phyloP scores from a whole-genome alignment of 306 rosid genomes.

The Geum urbanum region DNA sequence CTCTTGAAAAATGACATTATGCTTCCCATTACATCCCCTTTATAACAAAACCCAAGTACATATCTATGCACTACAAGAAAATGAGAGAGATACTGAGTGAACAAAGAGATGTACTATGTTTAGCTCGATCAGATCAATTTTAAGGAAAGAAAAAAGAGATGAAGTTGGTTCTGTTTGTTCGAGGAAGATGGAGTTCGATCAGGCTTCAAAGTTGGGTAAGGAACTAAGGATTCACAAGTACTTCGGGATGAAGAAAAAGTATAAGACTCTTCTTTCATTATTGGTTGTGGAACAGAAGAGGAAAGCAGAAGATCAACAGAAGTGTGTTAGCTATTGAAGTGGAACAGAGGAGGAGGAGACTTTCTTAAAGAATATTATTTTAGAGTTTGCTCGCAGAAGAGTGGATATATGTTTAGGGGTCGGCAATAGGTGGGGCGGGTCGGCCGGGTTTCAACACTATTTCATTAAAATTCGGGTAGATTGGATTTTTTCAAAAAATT shows the following conservation, averaged over 20 bases:
- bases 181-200: background rate
- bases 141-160: background rate
- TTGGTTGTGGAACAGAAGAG: background rate
- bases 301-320: background rate
- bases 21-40: constrained; percentile 45
- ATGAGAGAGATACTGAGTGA: background rate
- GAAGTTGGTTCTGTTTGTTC: too few relatives aligned
- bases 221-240: background rate
- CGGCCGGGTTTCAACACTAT: too few relatives aligned
- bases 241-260: background rate
- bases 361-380: background rate
- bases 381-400: background rate
- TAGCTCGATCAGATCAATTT: background rate
- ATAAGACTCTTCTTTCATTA: background rate
- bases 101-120: background rate
- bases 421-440: too few relatives aligned
- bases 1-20: constrained; percentile 14
- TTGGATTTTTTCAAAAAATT: too few relatives aligned
- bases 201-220: background rate
- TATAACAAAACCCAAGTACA: background rate
- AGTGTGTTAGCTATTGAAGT: background rate
- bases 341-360: background rate
- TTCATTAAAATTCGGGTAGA: too few relatives aligned
- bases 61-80: background rate
- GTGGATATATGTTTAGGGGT: too few relatives aligned